Conservation (phyloP, 495 filamentous ascomycete genomes). For the Podospora appendiculata region DNA sequence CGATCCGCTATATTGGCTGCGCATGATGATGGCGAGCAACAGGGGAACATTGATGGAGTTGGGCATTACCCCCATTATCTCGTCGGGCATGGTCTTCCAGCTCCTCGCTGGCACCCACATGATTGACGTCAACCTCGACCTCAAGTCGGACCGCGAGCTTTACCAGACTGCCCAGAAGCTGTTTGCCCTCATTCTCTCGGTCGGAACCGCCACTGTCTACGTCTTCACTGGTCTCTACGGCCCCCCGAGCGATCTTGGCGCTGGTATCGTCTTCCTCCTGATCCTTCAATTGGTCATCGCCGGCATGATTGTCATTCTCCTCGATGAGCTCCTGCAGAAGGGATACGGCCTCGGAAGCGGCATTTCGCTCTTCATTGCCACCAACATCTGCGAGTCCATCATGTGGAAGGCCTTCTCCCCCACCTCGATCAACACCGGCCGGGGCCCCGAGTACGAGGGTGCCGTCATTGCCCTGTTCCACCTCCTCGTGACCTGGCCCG, state of each 20-base stretch:
- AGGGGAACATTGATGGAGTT: constrained; percentile 97
- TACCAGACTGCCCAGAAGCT: constrained; percentile 99
- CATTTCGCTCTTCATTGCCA: constrained; percentile 99
- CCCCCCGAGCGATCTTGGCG: constrained; percentile 88
- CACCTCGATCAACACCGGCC: constrained; percentile 98
- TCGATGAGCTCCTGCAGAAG: constrained; percentile 99
- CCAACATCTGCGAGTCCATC: constrained; percentile 99
- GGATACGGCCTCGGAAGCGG: constrained; percentile 97
- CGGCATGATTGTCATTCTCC: constrained; percentile 96
- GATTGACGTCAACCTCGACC: constrained; percentile 98
- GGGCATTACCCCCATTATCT: constrained; percentile 98
- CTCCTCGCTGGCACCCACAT: constrained; percentile 98
- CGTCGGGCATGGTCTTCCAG: constrained; percentile 99
- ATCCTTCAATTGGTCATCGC: constrained; percentile 95
- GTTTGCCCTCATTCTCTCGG: constrained; percentile 94
- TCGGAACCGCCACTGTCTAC: constrained; percentile 93
- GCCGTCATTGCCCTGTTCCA: constrained; percentile 98
- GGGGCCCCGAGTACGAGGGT: constrained; percentile 98
- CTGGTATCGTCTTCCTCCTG: constrained; percentile 94
- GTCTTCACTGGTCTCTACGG: constrained; percentile 98
- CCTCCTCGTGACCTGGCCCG: constrained; percentile 93
- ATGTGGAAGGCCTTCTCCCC: constrained; percentile 99
- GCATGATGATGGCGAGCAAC: constrained; percentile 99
- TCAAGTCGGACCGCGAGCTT: constrained; percentile 98
- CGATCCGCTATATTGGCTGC: constrained; percentile 98